Percentiles rank a stretch among this genome's conserved stretches.
Conservation (phyloP, 169 alveolate genomes). For the Besnoitia besnoiti region DNA sequence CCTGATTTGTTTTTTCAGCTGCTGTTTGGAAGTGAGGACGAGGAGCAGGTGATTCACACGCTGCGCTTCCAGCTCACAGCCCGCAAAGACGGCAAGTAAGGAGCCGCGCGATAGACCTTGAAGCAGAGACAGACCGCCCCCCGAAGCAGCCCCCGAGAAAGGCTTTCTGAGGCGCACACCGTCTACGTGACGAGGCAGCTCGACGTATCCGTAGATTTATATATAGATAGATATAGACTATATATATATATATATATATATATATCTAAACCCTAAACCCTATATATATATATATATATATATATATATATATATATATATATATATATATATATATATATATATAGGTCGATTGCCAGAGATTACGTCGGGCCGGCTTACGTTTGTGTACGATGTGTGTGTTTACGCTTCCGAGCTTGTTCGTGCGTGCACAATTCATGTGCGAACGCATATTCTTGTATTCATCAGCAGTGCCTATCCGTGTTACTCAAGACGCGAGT, state of each 20-base stretch:
- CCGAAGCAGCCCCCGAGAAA: too few species aligned
- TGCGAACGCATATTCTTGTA: too few species aligned
- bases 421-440: too few species aligned
- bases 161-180: too few species aligned
- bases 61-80: constrained; percentile 28
- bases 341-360: not conserved
- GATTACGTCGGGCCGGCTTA: not conserved
- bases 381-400: not conserved
- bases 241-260: too few species aligned
- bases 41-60: constrained; percentile 7
- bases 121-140: not conserved
- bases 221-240: too few species aligned
- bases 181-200: not conserved
- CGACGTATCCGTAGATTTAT: too few species aligned
- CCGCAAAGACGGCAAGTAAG: constrained; percentile 14
- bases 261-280: too few species aligned
- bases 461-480: too few species aligned
- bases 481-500: too few species aligned
- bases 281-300: not conserved
- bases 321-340: not conserved
- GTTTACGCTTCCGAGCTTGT: too few species aligned
- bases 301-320: not conserved
- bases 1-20: not conserved
- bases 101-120: too few species aligned
- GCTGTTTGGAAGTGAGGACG: not conserved